Percentiles rank a stretch among this genome's conserved stretches.
Conservation (phyloP, 345 rosid species). For the Syzygium jambos region DNA sequence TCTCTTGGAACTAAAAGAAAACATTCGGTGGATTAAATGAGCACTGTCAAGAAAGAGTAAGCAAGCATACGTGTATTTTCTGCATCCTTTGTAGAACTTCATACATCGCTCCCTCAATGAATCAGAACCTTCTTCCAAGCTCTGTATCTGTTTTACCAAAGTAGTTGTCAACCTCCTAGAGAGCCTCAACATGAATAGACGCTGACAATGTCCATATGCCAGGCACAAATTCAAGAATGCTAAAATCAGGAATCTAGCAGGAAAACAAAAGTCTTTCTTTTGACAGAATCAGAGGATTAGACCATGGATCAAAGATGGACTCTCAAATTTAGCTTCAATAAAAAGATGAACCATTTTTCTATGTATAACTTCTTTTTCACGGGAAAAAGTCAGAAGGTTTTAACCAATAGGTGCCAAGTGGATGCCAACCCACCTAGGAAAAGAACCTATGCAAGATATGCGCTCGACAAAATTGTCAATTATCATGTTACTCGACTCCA, state of each 20-base stretch:
- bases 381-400: not conserved
- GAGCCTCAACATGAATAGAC: not conserved
- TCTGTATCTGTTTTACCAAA: constrained; percentile 64
- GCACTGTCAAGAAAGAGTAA: not conserved
- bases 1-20: not conserved
- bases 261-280: not conserved
- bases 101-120: constrained; percentile 81
- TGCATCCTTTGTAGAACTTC: constrained; percentile 91
- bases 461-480: not conserved
- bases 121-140: constrained; percentile 88
- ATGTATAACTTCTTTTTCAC: not conserved
- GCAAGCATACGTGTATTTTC: constrained; percentile 85
- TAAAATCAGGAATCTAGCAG: not conserved
- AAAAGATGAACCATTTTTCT: not conserved
- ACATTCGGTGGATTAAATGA: not conserved
- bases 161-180: not conserved
- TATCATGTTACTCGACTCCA: not conserved
- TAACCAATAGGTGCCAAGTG: not conserved
- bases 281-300: not conserved
- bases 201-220: not conserved
- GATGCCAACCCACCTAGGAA: not conserved
- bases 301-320: not conserved
- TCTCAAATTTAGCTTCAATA: not conserved
- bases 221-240: not conserved
- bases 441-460: not conserved